Percentiles rank a stretch among this genome's conserved stretches.
Conservation (phyloP, 2,329 filamentous ascomycete species). For the Diaporthe aspalathi region DNA sequence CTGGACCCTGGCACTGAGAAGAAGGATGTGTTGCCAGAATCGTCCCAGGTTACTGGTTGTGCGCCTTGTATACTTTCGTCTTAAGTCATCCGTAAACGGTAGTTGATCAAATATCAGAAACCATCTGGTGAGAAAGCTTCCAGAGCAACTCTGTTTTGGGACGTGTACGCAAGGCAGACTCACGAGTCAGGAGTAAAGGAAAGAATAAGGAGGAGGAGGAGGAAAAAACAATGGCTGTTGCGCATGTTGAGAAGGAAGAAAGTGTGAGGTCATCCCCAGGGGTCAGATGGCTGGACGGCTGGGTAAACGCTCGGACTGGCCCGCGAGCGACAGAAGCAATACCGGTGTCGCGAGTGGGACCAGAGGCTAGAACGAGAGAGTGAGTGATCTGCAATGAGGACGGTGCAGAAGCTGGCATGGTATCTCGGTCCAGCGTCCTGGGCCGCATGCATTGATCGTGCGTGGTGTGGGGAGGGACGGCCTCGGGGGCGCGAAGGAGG, state of each 20-base stretch:
- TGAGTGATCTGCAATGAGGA: background rate
- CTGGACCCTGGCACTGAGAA: constrained; percentile 1
- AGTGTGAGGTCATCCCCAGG: background rate
- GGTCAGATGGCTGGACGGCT: background rate
- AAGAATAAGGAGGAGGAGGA: too few species aligned
- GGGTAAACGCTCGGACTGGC: constrained; percentile 12
- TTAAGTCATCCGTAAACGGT: constrained; percentile 8
- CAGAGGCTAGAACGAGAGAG: background rate
- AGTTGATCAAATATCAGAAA: constrained; percentile 28
- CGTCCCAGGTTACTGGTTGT: constrained; percentile 13
- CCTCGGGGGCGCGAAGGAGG: background rate
- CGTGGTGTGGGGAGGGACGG: background rate
- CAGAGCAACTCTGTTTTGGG: background rate
- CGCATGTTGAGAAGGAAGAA: background rate
- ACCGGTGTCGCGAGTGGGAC: background rate
- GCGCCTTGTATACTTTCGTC: constrained; percentile 10
- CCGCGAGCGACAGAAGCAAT: background rate
- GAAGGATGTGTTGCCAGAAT: background rate
- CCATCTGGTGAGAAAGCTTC: background rate
- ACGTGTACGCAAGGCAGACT: constrained; percentile 18
- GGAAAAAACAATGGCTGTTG: background rate
- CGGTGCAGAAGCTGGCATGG: background rate
- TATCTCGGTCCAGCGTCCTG: background rate
- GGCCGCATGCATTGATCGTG: constrained; percentile 9
- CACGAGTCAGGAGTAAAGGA: background rate